A percentile compares a stretch with the other conserved stretches of the same genome.
These are phyloP conservation scores for Neopestalotiopsis sp. DNA, from an alignment of 2,329 filamentous ascomycete species.

Conservation along the genomic window DNA sequence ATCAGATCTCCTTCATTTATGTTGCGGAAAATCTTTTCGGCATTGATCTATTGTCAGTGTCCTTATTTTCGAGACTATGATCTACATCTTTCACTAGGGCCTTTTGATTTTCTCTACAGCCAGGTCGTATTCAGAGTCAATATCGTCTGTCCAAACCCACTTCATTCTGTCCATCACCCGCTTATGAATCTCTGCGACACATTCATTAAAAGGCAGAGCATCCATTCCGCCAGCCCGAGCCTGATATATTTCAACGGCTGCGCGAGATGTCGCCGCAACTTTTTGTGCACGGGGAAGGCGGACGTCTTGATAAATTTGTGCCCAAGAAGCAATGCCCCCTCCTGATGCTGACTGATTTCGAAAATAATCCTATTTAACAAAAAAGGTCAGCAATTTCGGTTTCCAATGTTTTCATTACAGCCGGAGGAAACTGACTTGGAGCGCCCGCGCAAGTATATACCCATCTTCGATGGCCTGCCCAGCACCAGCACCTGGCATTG, in stretches of 20 bases:
- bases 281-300: conserved; percentile 40
- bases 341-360: background rate
- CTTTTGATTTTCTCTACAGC: background rate
- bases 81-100: background rate
- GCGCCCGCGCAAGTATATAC: conserved; percentile 37
- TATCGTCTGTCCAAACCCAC: conserved; percentile 40
- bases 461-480: conserved; percentile 49
- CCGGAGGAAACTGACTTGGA: conserved; percentile 22
- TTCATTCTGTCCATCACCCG: conserved; percentile 34
- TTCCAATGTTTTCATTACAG: conserved; percentile 23
- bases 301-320: conserved; percentile 39
- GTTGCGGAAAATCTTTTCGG: too few relatives aligned
- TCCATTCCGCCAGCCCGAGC: conserved; percentile 40
- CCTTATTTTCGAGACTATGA: background rate
- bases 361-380: background rate
- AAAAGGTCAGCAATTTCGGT: conserved; percentile 24
- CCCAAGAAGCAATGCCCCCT: background rate
- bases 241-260: conserved; percentile 41
- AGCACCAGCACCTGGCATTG: conserved; percentile 46
- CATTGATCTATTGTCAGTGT: background rate
- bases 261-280: conserved; percentile 35
- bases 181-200: conserved; percentile 37
- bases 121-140: conserved; percentile 31
- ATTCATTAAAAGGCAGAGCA: conserved; percentile 41
- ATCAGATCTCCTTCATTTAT: too few relatives aligned